Conservation (phyloP, 129 eudicot species). For the Erigeron canadensis region DNA sequence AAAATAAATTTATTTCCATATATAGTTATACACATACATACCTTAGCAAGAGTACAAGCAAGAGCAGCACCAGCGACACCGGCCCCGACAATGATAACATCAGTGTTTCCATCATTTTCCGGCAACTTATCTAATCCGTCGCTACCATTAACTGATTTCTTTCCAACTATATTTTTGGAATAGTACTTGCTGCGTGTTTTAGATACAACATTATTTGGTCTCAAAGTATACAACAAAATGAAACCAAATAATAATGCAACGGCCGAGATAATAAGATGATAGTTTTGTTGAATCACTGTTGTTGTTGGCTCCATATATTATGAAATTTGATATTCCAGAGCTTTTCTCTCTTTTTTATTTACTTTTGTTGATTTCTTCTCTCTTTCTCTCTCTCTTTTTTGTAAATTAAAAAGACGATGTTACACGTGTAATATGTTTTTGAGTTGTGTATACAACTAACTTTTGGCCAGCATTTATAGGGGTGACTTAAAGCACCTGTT, state of each 20-base stretch:
- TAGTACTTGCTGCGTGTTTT: constrained; percentile 25
- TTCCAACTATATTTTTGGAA: constrained; percentile 8
- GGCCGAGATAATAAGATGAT: constrained; percentile 36
- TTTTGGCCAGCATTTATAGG: not conserved
- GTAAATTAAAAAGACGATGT: not conserved
- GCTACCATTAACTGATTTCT: not conserved
- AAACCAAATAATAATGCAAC: constrained; percentile 41
- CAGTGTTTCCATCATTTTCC: constrained; percentile 39
- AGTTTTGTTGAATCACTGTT: constrained; percentile 34
- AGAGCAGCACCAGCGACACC: constrained; percentile 79
- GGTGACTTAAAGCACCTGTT: not conserved
- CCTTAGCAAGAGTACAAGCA: constrained; percentile 65
- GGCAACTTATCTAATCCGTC: constrained; percentile 13
- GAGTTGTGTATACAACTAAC: not conserved
- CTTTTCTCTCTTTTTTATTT: not conserved
- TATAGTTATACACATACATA: not conserved
- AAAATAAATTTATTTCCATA: not conserved
- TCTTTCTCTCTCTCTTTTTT: not conserved
- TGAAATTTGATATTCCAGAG: constrained; percentile 1
- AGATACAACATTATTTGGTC: not conserved
- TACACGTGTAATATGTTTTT: not conserved
- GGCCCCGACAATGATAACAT: constrained; percentile 60
- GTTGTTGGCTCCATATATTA: constrained; percentile 32
- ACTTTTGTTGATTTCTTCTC: not conserved
- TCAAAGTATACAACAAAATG: constrained; percentile 30